Evolutionary conservation across 345 rosid species (phyloP), one percentile per base, ranked within the genome.

Genomic region (Iberis pinnata): DNA sequence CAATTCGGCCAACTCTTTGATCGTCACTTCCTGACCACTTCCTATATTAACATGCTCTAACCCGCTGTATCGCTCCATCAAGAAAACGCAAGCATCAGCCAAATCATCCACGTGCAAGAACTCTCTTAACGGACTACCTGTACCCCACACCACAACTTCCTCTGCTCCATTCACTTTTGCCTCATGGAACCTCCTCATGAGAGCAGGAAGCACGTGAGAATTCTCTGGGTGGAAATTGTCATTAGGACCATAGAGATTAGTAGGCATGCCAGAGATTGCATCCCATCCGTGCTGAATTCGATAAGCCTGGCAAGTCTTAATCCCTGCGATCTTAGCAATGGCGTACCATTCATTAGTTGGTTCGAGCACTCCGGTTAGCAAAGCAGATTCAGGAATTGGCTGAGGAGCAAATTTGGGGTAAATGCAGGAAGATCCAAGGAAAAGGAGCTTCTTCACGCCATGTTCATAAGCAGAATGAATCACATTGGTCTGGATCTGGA

Each of bases 311-410:
- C 98, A 92, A 89, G 81, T 92, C 60, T 88, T 92, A 42, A 92
- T 92, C 6, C 98, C 98, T 0, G 90, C 80, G 5, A 92, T 92
- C 73, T 92, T 92, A 0, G 95, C 98, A 1, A 92, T 52, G 0
- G 95, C 97, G 32, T 92, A 88, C 97, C 98, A 92, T 37, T 92
- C 97, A 18, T 92, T 92, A 0, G 98, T 92, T 2, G 98, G 95
- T 66, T 92, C 98, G 1, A 92, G 65, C 0, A 94, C 83, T 2
- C 76, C 90, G 2, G 97, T 82, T 46, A 92, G 84, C 41, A 92
- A 72, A 12, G 97, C 88, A 1, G 65, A 63, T 50, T 92, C 98
- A 0, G 82, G 81, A 29, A 92, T 92, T 0, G 98, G 97, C 55
- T 92, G 98, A 8, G 97, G 95, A 3, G 98, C 93, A 12, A 81